A percentile compares a stretch with the other conserved stretches of the same genome.
phyloP scores from a whole-genome alignment of 129 eudicot genomes.

The Solidago caesia region DNA sequence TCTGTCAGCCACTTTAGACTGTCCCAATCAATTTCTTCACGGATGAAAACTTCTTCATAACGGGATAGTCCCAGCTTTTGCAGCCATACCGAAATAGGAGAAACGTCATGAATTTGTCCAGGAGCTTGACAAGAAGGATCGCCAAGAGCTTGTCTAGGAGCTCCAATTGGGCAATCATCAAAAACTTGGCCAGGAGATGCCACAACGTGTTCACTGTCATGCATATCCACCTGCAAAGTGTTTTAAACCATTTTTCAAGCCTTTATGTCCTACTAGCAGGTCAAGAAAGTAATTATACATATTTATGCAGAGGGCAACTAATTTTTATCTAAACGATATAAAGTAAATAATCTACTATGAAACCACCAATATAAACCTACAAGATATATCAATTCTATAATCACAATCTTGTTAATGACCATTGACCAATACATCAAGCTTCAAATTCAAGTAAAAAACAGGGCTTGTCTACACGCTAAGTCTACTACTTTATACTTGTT shows the following conservation, averaged over 20 bases:
- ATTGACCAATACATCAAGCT: background rate
- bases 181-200: slow-evolving; percentile 50
- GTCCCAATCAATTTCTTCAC: slow-evolving; percentile 89
- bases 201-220: slow-evolving; percentile 28
- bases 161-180: slow-evolving; percentile 29
- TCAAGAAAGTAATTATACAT: background rate
- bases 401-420: no score
- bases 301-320: background rate
- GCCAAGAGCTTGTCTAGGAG: slow-evolving; percentile 56
- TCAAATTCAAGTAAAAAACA: background rate
- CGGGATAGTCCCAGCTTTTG: slow-evolving; percentile 66
- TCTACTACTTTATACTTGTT: background rate
- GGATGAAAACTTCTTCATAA: slow-evolving; percentile 74
- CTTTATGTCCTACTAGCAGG: slow-evolving; percentile 7
- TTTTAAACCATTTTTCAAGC: slow-evolving; percentile 18
- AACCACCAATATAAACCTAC: background rate
- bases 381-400: background rate
- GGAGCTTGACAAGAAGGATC: slow-evolving; percentile 42
- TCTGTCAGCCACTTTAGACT: slow-evolving; percentile 77
- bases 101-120: slow-evolving; percentile 30
- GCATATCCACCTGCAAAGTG: slow-evolving; percentile 46
- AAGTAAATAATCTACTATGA: background rate
- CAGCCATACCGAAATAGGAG: slow-evolving; percentile 68
- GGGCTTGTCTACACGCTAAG: background rate
- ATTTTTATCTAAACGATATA: background rate